A percentile compares a stretch with the other conserved stretches of the same genome.
These are phyloP conservation scores for Aspergillus panamensis DNA, from an alignment of 495 filamentous ascomycete genomes.

Conservation along the genomic window DNA sequence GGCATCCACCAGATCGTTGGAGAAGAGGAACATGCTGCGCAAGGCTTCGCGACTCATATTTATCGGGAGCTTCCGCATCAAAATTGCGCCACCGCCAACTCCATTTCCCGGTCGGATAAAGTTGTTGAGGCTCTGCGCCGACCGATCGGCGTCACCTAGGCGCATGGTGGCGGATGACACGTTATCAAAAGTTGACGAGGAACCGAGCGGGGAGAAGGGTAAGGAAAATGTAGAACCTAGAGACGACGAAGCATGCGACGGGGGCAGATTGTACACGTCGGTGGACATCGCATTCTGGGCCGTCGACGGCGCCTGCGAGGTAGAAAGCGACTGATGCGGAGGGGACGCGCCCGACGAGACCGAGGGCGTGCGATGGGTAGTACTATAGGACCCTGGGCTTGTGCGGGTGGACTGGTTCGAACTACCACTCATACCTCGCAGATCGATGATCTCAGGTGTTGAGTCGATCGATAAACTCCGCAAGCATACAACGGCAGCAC, in stretches of 20 bases:
- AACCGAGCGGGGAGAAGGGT: slow-evolving; percentile 45
- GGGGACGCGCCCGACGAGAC: slow-evolving; percentile 49
- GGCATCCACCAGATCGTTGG: slow-evolving; percentile 72
- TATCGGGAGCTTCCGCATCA: slow-evolving; percentile 73
- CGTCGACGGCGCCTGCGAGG: slow-evolving; percentile 41
- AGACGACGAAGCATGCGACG: slow-evolving; percentile 41
- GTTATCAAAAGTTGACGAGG: slow-evolving; percentile 43
- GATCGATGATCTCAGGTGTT: slow-evolving; percentile 19
- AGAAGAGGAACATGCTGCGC: slow-evolving; percentile 79
- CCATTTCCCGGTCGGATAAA: slow-evolving; percentile 34
- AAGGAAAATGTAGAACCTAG: slow-evolving; percentile 39
- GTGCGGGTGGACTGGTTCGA: slow-evolving; percentile 48
- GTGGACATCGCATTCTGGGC: slow-evolving; percentile 53
- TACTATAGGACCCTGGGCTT: slow-evolving; percentile 47
- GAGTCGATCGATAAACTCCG: slow-evolving; percentile 22
- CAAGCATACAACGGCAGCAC: slow-evolving; percentile 27
- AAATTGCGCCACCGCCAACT: slow-evolving; percentile 48
- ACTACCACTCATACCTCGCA: slow-evolving; percentile 48
- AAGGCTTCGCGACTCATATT: slow-evolving; percentile 71
- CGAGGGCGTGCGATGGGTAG: slow-evolving; percentile 44
- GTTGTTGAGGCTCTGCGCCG: slow-evolving; percentile 48
- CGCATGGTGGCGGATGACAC: slow-evolving; percentile 45
- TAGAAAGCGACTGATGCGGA: slow-evolving; percentile 37
- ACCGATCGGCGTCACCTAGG: slow-evolving; percentile 44
- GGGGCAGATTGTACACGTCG: slow-evolving; percentile 45